A percentile compares a stretch with the other conserved stretches of the same genome.
phyloP scores from a whole-genome alignment of 73 alveolate genomes.

The Strombidium stylifer region DNA sequence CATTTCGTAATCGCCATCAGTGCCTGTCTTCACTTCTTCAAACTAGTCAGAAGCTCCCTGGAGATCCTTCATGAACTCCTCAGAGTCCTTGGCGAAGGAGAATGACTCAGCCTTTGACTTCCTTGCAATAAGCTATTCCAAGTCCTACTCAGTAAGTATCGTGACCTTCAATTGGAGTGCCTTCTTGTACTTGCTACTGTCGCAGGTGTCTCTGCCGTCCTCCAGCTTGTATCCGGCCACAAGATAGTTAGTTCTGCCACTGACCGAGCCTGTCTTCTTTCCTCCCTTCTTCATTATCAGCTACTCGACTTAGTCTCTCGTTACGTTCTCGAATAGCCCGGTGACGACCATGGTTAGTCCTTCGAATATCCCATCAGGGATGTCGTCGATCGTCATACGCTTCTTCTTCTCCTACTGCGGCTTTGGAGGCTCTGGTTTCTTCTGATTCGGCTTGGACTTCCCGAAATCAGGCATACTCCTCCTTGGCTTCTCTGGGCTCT shows the following conservation, averaged over 20 bases:
- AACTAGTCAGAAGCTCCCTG: background rate
- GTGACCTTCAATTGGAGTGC: slow-evolving; percentile 75
- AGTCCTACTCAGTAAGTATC: slow-evolving; percentile 71
- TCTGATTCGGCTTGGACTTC: background rate
- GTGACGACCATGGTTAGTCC: slow-evolving; percentile 90
- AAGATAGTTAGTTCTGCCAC: slow-evolving; percentile 87
- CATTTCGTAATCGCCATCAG: slow-evolving; percentile 34
- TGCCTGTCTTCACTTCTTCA: background rate
- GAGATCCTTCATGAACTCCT: background rate
- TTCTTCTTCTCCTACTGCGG: background rate
- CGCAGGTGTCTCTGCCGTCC: slow-evolving; percentile 94
- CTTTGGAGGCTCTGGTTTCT: background rate
- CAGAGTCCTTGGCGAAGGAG: background rate
- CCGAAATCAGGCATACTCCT: slow-evolving; percentile 1
- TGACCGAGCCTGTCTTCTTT: slow-evolving; percentile 74
- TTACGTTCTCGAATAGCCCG: slow-evolving; percentile 72
- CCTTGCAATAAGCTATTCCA: slow-evolving; percentile 71
- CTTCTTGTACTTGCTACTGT: slow-evolving; percentile 87
- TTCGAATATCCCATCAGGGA: slow-evolving; percentile 36
- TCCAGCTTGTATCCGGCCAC: slow-evolving; percentile 89
- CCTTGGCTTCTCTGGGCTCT: background rate
- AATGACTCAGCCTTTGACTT: slow-evolving; percentile 42
- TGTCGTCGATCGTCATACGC: slow-evolving; percentile 1
- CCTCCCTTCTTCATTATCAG: slow-evolving; percentile 68
- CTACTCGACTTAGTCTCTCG: slow-evolving; percentile 61